Percentiles rank a stretch among this genome's conserved stretches.
phyloP scores from a whole-genome alignment of 441 rosid species.

The Syzygium malaccense region DNA sequence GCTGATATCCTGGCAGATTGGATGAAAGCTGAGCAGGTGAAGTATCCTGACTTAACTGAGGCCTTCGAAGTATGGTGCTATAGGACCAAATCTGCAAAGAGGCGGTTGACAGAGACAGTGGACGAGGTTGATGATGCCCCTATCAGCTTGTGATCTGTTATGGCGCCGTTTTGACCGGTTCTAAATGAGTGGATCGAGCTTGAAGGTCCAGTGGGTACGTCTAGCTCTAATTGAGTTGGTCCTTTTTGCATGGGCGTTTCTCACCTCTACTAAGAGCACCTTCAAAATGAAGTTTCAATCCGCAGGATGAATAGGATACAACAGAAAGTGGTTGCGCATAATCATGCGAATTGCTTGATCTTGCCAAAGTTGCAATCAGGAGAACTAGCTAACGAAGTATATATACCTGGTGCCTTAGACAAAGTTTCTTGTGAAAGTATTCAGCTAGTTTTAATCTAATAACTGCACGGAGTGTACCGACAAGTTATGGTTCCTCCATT shows the following conservation, averaged over 20 bases:
- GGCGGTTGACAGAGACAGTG: conserved; percentile 62
- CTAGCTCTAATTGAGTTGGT: background rate
- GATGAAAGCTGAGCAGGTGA: conserved; percentile 49
- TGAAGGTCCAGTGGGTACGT: background rate
- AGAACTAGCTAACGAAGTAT: background rate
- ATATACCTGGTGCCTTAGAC: background rate
- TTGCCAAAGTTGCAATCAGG: background rate
- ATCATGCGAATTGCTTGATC: background rate
- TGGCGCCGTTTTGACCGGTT: background rate
- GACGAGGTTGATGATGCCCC: conserved; percentile 21
- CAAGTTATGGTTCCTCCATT: background rate
- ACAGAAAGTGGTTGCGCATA: background rate
- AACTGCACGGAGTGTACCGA: background rate
- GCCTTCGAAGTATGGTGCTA: conserved; percentile 94
- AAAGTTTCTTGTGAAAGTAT: background rate
- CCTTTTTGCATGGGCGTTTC: background rate
- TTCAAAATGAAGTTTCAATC: background rate
- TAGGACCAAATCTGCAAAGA: conserved; percentile 86
- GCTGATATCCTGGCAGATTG: conserved; percentile 79
- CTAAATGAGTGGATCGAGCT: background rate
- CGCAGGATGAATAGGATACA: background rate
- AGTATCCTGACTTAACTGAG: conserved; percentile 82
- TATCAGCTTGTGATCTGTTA: conserved; percentile 23
- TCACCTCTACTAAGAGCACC: background rate
- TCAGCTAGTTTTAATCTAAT: background rate